Base-by-base conservation (phyloP, 1,284 basidiomycete species). In the Stereum hirsutum region DNA sequence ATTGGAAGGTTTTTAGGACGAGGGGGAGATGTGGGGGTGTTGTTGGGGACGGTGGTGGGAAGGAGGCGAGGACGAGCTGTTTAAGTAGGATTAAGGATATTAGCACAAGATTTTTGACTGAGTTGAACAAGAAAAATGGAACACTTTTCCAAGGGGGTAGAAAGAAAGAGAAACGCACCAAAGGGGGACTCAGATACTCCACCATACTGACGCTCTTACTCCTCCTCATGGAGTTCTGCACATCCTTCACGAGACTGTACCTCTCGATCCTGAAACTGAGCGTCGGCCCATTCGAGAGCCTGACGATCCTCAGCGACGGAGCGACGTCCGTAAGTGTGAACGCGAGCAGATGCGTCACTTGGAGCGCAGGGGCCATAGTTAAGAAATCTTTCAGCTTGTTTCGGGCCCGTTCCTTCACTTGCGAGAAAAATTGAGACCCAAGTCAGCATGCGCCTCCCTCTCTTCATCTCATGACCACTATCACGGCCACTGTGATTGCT, bases 381-480 rank as follows among this genome's bases (percentile, higher is more conserved):
- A 98, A 68, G 61, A 92, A 99, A 64, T 99, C 96, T 62, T 93
- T 89, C 21, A 99, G 73, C 59, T 94, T 89, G 59, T 98, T 98
- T 41, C 87, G 76, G 47, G 82, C 82, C 31, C 94, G 75, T 74
- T 99, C 95, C 89, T 95, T 59, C 47, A 58, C 52, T 59, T 56
- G 53, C 56, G 53, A 21, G 33, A 38, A 48, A 39, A 35, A 45
- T 46, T 49, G 51, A 56, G 46, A 43, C 15, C 2, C 27, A 23
- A 30, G 25, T 15, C 33, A 12, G 5, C 11, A 34, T 19, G 15
- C 11, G 15, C n/a, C n/a, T n/a, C n/a, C n/a, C n/a, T n/a, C n/a
- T n/a, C n/a, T n/a, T n/a, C n/a, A n/a, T n/a, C n/a, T n/a, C n/a
- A n/a, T n/a, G n/a, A n/a, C n/a, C n/a, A n/a, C n/a, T n/a, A n/a